Conservation (phyloP, 345 rosid genomes). For the Citrus hindsii region DNA sequence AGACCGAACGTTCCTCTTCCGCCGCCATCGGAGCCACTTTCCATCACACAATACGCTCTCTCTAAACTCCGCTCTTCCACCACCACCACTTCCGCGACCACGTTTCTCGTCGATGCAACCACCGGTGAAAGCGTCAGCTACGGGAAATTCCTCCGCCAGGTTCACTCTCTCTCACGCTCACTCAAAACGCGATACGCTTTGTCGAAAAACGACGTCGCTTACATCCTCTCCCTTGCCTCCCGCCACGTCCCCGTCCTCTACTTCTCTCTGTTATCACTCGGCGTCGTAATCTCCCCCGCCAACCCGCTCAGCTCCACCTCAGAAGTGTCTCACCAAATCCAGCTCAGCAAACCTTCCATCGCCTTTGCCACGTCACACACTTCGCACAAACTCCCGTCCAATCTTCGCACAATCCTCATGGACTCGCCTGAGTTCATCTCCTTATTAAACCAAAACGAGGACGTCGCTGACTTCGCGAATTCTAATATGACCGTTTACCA, state of each 20-base stretch:
- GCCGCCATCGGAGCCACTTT: constrained; percentile 44
- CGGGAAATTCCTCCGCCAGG: constrained; percentile 4
- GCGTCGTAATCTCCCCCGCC: constrained; percentile 29
- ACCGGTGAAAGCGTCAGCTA: background rate
- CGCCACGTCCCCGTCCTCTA: constrained; percentile 30
- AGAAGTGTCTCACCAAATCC: constrained; percentile 30
- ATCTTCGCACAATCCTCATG: constrained; percentile 13
- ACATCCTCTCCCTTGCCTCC: constrained; percentile 27
- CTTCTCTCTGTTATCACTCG: constrained; percentile 35
- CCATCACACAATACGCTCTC: constrained; percentile 40
- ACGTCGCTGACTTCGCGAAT: background rate
- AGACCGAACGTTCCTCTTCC: constrained; percentile 53
- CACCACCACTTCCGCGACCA: constrained; percentile 11
- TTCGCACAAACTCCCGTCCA: constrained; percentile 19
- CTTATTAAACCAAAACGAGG: background rate
- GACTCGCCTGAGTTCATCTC: constrained; percentile 27
- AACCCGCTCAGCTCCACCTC: constrained; percentile 26
- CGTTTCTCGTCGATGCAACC: background rate
- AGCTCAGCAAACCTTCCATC: constrained; percentile 24
- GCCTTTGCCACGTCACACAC: constrained; percentile 16
- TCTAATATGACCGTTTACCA: constrained; percentile 9
- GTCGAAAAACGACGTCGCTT: constrained; percentile 31
- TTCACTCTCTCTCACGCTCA: constrained; percentile 13
- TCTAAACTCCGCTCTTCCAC: constrained; percentile 39
- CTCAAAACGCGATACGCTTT: constrained; percentile 8